phyloP scores from a whole-genome alignment of 768 basidiomycete species.

The Podaxis sp. region DNA sequence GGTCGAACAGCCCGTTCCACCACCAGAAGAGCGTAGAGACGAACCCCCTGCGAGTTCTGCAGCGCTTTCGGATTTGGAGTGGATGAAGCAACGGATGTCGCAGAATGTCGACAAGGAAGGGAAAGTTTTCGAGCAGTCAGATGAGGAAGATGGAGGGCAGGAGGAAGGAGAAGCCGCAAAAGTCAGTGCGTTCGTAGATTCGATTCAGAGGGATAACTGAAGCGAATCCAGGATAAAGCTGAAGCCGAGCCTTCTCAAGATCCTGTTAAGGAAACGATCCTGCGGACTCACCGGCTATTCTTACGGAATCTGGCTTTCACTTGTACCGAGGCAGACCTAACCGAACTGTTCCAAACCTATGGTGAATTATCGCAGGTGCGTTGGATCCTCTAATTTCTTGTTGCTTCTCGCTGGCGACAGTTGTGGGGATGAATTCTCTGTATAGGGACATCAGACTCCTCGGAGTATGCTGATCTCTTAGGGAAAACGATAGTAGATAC shows the following conservation, averaged over 20 bases:
- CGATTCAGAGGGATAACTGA: background rate
- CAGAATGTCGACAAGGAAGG: conserved; percentile 39
- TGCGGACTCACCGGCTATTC: conserved; percentile 79
- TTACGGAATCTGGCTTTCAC: conserved; percentile 94
- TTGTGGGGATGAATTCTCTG: conserved; percentile 41
- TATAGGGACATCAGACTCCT: conserved; percentile 60
- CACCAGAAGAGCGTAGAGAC: conserved; percentile 18
- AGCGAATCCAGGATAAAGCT: conserved; percentile 4
- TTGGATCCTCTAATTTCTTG: background rate
- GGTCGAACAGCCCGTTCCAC: conserved; percentile 14
- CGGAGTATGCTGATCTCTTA: conserved; percentile 33
- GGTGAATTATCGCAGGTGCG: conserved; percentile 80
- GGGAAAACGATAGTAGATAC: conserved; percentile 61
- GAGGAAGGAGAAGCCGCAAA: conserved; percentile 8
- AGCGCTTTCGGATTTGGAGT: conserved; percentile 66
- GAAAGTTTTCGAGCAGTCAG: conserved; percentile 61
- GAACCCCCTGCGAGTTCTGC: conserved; percentile 22
- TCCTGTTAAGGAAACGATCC: conserved; percentile 50
- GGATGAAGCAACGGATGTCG: conserved; percentile 68
- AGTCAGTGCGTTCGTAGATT: conserved; percentile 11
- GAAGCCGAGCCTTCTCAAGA: conserved; percentile 30
- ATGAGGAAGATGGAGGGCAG: conserved; percentile 43
- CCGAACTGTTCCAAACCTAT: conserved; percentile 59
- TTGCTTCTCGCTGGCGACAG: conserved; percentile 1
- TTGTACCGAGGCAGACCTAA: conserved; percentile 71